phyloP scores from a whole-genome alignment of 768 basidiomycete genomes.

The Suillus plorans region DNA sequence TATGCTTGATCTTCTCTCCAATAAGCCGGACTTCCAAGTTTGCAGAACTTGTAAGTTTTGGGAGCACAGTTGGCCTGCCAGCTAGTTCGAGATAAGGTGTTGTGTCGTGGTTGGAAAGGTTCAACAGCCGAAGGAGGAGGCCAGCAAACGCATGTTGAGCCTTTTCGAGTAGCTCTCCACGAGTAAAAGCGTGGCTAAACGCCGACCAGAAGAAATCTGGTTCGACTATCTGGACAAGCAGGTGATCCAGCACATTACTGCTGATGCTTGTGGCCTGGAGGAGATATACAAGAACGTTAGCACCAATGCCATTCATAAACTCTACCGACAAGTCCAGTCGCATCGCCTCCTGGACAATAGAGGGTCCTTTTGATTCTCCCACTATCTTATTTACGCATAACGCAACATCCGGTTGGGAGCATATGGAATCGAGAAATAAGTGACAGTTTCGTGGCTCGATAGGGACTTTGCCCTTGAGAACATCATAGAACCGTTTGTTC shows the following conservation, averaged over 20 bases:
- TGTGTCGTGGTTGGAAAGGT: slow-evolving; percentile 30
- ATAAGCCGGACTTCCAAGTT: slow-evolving; percentile 21
- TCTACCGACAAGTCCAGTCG: slow-evolving; percentile 29
- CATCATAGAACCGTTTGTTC: slow-evolving; percentile 26
- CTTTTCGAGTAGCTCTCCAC: slow-evolving; percentile 25
- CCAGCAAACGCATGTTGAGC: slow-evolving; percentile 41
- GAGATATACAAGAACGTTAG: slow-evolving; percentile 37
- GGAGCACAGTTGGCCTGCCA: slow-evolving; percentile 24
- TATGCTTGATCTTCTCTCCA: slow-evolving; percentile 38
- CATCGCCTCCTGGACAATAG: slow-evolving; percentile 36
- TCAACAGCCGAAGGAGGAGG: slow-evolving; percentile 46
- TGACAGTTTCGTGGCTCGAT: slow-evolving; percentile 21
- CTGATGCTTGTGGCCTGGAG: slow-evolving; percentile 35
- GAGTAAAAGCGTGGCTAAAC: slow-evolving; percentile 29
- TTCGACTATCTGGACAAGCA: slow-evolving; percentile 39
- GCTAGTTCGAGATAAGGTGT: slow-evolving; percentile 36
- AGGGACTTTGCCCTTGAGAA: slow-evolving; percentile 22
- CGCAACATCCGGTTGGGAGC: slow-evolving; percentile 32
- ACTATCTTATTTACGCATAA: slow-evolving; percentile 35
- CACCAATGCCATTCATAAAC: slow-evolving; percentile 40
- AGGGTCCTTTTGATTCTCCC: slow-evolving; percentile 32
- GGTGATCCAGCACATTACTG: slow-evolving; percentile 36
- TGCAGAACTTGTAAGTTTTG: slow-evolving; percentile 18
- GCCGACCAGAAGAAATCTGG: slow-evolving; percentile 47
- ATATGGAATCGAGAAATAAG: slow-evolving; percentile 45